Conservation (phyloP, 2,329 filamentous ascomycete genomes). For the Colletotrichum lentis region DNA sequence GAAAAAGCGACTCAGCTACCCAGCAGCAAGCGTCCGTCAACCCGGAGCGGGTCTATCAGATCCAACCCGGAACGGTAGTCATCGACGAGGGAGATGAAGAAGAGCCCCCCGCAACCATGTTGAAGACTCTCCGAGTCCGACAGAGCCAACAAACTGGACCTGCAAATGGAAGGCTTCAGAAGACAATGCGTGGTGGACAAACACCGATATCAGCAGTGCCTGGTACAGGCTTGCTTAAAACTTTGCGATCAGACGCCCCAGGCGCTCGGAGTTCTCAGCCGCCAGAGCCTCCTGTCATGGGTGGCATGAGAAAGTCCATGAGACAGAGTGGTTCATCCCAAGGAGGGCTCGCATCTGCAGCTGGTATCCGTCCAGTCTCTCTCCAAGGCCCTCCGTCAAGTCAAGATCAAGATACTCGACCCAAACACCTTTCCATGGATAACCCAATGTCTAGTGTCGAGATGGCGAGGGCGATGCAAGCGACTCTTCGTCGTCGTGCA, state of each 20-base stretch:
- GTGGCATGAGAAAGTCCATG: constrained; percentile 46
- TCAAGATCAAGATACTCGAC: constrained; percentile 1
- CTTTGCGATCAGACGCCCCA: constrained; percentile 21
- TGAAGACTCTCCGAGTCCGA: constrained; percentile 26
- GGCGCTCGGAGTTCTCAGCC: background rate
- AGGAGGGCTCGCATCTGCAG: background rate
- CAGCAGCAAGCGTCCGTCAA: constrained; percentile 34
- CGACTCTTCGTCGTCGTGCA: constrained; percentile 59
- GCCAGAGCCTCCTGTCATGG: background rate
- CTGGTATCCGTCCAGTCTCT: constrained; percentile 20
- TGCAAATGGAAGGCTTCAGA: constrained; percentile 50
- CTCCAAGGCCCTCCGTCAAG: constrained; percentile 14
- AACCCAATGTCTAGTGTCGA: constrained; percentile 36
- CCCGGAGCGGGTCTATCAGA: constrained; percentile 51
- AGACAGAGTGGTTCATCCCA: constrained; percentile 33
- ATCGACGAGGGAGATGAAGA: constrained; percentile 13
- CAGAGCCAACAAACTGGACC: constrained; percentile 26
- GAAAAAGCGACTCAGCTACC: constrained; percentile 36
- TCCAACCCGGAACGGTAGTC: constrained; percentile 46
- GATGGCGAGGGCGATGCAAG: constrained; percentile 39
- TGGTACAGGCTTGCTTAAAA: constrained; percentile 44
- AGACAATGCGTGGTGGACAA: constrained; percentile 55
- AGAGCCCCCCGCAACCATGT: constrained; percentile 3
- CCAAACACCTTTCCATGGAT: constrained; percentile 28
- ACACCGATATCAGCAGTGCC: constrained; percentile 25